Base-by-base conservation (phyloP, 208 protist species). In the Herpetomonas samuelpessoai region DNA sequence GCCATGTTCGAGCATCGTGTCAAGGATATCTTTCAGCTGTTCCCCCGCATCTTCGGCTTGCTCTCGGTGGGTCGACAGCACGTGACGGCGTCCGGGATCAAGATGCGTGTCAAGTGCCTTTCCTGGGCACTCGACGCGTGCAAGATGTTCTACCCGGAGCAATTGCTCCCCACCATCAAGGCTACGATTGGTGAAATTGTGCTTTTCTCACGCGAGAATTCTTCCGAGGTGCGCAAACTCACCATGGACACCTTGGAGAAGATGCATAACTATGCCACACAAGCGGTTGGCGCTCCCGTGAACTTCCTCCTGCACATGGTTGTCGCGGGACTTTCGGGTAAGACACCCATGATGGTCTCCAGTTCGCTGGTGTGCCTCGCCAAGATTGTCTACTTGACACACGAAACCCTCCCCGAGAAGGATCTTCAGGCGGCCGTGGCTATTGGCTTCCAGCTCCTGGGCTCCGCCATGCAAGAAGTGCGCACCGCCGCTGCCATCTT, bases 191-290 rank as follows among this genome's bases (percentile, higher is more conserved):
- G 76, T 14, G 88, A 95, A 68, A 68, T 89, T 2, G 81, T 95
- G 24, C 69, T 87, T 57, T 85, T 91, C 61, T 80, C 88, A 1
- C 79, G 88, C 22, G 83, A 92, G 69, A 71, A 73, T n/a, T 90
- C 85, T 47, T 81, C 76, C 62, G 82, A 91, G 55, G 86, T 82
- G 47, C 88, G 88, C 35, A 61, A 66, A 2, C 79, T 89, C 74
- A 77, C 88, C 29, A 95, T 95, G 88, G 84, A 90, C 25, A 68
- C 90, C 47, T 50, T 95, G 29, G 88, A 92, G 68, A 90, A 91
- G 65, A 92, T 95, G 85, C 85, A 92, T 46, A 81, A 78, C 41
- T 95, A 94, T 63, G 61, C 82, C 62, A 62, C 82, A 25, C 73
- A 68, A 19, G 25, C 64, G 6, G 71, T 75, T 35, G 84, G 83